Evolutionary conservation across 1,284 basidiomycete species (phyloP).

Genomic region (Boletus sp.): DNA sequence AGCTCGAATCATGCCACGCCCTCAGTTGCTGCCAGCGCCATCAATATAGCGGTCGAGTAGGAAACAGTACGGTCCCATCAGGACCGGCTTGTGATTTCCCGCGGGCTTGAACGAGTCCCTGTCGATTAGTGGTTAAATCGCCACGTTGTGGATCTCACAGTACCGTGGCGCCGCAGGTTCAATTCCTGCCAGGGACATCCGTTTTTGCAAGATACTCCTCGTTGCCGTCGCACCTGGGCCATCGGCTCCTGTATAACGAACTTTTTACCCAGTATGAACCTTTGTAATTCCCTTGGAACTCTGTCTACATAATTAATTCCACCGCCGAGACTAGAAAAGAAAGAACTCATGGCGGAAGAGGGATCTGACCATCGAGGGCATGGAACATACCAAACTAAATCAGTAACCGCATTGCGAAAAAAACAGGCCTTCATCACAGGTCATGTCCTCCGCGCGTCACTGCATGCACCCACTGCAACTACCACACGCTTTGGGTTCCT

Average conservation of each 20-base stretch:
- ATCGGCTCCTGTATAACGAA: neutral
- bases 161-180: slow-evolving; percentile 47
- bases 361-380: slow-evolving; percentile 1
- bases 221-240: no score
- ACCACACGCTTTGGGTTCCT: slow-evolving; percentile 28
- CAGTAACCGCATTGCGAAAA: neutral
- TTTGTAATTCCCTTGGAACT: neutral
- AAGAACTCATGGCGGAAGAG: neutral
- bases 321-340: slow-evolving; percentile 2
- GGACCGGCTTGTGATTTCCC: neutral
- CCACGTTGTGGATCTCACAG: slow-evolving; percentile 43
- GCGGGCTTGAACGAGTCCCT: slow-evolving; percentile 30
- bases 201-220: no score
- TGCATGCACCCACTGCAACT: neutral
- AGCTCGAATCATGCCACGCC: no score
- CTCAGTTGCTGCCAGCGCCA: no score
- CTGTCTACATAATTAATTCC: slow-evolving; percentile 1
- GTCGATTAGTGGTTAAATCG: slow-evolving; percentile 56
- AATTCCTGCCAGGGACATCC: slow-evolving; percentile 41
- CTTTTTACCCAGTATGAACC: neutral
- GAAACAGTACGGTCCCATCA: no score
- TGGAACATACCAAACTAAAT: slow-evolving; percentile 2
- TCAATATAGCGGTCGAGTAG: no score
- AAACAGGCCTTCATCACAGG: neutral
- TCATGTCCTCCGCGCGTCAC: neutral